Percentiles rank a stretch among this genome's conserved stretches.
phyloP scores from a whole-genome alignment of 2,329 filamentous ascomycete genomes.

The Exophiala dermatitidis region DNA sequence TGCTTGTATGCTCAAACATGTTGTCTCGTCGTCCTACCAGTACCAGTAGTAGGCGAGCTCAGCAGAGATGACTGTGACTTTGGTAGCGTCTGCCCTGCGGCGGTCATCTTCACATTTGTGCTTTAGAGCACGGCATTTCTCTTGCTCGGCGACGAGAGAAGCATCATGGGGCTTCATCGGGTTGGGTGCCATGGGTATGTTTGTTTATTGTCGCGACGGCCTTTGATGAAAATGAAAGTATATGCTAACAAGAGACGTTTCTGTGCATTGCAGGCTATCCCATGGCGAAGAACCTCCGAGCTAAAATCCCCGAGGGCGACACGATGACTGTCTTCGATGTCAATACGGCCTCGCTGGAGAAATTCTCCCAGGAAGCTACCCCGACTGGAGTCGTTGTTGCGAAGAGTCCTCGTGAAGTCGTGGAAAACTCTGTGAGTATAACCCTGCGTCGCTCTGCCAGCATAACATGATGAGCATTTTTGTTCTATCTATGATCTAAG shows the following conservation, averaged over 20 bases:
- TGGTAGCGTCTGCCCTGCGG: constrained; percentile 14
- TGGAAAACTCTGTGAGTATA: constrained; percentile 57
- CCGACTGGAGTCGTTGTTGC: constrained; percentile 50
- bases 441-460: not conserved
- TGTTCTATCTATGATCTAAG: constrained; percentile 64
- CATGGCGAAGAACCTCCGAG: constrained; percentile 65
- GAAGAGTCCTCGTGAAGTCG: constrained; percentile 53
- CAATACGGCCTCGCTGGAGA: constrained; percentile 49
- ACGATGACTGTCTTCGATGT: constrained; percentile 59
- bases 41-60: constrained; percentile 13
- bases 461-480: constrained; percentile 44
- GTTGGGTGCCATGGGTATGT: constrained; percentile 54
- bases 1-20: constrained; percentile 14
- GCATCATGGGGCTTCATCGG: constrained; percentile 55
- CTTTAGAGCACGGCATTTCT: constrained; percentile 44
- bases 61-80: constrained; percentile 22
- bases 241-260: too few species aligned
- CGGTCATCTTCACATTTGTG: constrained; percentile 8
- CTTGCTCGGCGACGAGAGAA: constrained; percentile 39
- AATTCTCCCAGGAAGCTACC: constrained; percentile 50
- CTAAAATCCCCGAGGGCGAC: constrained; percentile 58
- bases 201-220: too few species aligned
- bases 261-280: too few species aligned
- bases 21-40: not conserved
- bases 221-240: too few species aligned